Evolutionary conservation across 768 basidiomycete species (phyloP), one percentile per base, ranked within the genome.

Genomic region (Tylopilus subfusipes): DNA sequence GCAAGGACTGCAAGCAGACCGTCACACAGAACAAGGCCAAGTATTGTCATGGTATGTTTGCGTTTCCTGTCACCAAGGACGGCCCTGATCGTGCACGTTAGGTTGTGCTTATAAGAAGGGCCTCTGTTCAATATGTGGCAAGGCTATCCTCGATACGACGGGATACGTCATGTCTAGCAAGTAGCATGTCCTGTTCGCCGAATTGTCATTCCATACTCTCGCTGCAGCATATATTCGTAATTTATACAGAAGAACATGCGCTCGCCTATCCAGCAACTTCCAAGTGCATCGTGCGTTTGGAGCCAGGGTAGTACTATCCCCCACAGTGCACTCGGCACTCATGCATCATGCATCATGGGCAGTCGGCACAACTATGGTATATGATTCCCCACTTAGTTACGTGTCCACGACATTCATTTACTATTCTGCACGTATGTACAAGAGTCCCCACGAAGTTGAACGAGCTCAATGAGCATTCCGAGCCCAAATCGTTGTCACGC

Each of bases 21-120:
- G 82, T 83, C 42, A 91, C 90, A 10, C 91, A 93, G 78, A 92
- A 92, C 68, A 82, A 79, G 64, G 91, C 87, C 34, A 93, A 91
- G 73, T 93, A 90, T 71, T 93, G 91, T 63, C 90, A 93, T 78
- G 87, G 90, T 88, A 63, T 56, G 82, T 47, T 66, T 12, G 10
- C 42, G 14, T 52, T 54, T 59, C 34, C 13, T 47, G 52, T 50
- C 42, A 30, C 39, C 53, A 42, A 42, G 13, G 39, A 25, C 42
- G 21, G 43, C 29, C 40, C 45, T 56, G 38, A 61, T 54, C 48
- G 29, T 42, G 42, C 57, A 50, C 29, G 18, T 33, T 60, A 92
- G 90, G 91, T 29, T 93, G 90, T 67, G 91, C 90, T 21, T 93
- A 86, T 73, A 91, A 86, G 77, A 90, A 89, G 65, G 91, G 91